These are phyloP conservation scores for Lentinula aciculospora DNA, from an alignment of 768 basidiomycete genomes.

Conservation along the genomic window DNA sequence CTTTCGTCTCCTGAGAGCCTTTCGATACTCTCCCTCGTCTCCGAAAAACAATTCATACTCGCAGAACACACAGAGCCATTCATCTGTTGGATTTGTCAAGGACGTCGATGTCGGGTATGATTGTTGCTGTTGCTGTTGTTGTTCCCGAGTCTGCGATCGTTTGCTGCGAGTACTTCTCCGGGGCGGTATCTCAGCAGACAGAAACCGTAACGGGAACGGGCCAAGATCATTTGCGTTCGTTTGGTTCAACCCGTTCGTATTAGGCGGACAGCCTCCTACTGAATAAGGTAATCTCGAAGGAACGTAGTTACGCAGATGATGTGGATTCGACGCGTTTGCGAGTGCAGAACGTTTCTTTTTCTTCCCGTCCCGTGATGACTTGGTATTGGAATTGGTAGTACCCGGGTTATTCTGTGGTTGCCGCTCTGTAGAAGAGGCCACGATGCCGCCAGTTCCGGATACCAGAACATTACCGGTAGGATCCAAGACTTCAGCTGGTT, in stretches of 20 bases:
- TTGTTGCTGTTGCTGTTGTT: slow-evolving; percentile 17
- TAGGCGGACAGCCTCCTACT: not conserved
- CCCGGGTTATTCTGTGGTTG: not conserved
- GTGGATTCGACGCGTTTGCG: slow-evolving; percentile 92
- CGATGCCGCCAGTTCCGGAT: not conserved
- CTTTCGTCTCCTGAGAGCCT: slow-evolving; percentile 58
- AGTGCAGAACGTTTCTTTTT: slow-evolving; percentile 93
- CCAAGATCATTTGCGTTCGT: slow-evolving; percentile 31
- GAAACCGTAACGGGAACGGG: slow-evolving; percentile 59
- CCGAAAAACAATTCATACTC: slow-evolving; percentile 92
- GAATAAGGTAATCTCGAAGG: slow-evolving; percentile 72
- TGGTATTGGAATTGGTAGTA: not conserved
- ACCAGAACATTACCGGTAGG: slow-evolving; percentile 17
- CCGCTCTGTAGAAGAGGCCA: not conserved
- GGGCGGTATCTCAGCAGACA: slow-evolving; percentile 62
- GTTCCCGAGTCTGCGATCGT: slow-evolving; percentile 13
- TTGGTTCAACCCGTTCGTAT: slow-evolving; percentile 6
- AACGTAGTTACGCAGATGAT: slow-evolving; percentile 92
- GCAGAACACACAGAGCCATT: slow-evolving; percentile 94
- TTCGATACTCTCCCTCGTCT: slow-evolving; percentile 60
- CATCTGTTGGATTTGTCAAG: slow-evolving; percentile 63
- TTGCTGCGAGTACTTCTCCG: slow-evolving; percentile 18
- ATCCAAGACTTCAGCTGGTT: slow-evolving; percentile 32
- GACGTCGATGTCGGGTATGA: slow-evolving; percentile 14
- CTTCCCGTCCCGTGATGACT: slow-evolving; percentile 23